Evolutionary conservation across 768 basidiomycete genomes (phyloP).

Genomic region (Termitomyces sp.): DNA sequence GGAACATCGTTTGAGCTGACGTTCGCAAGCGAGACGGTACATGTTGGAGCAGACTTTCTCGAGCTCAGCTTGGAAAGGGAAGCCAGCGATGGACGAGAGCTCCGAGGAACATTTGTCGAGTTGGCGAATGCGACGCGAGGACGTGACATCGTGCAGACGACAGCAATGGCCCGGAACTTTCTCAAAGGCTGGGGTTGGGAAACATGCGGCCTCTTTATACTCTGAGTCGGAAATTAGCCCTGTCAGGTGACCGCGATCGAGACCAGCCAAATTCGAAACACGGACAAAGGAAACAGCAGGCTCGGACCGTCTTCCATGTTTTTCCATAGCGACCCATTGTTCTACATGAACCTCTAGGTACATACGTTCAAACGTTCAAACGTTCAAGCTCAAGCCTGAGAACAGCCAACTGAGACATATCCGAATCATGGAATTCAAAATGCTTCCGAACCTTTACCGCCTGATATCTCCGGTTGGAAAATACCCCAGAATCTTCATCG

Average conservation of each 20-base stretch:
- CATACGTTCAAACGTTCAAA: neutral
- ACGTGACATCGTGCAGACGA: conserved; percentile 19
- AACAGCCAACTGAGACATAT: neutral
- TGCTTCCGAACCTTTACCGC: neutral
- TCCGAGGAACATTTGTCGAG: conserved; percentile 21
- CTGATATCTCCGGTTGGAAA: conserved; percentile 2
- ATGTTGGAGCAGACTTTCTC: conserved; percentile 23
- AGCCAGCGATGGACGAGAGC: conserved; percentile 15
- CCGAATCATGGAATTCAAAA: neutral
- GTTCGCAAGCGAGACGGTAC: conserved; percentile 22
- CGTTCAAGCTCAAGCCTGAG: neutral
- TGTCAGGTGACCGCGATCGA: conserved; percentile 21
- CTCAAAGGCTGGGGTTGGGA: conserved; percentile 14
- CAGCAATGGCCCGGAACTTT: conserved; percentile 17
- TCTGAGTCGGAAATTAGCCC: conserved; percentile 4
- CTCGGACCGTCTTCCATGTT: conserved; percentile 1
- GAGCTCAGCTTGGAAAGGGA: conserved; percentile 17
- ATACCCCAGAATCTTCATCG: neutral
- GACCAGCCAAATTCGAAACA: conserved; percentile 2
- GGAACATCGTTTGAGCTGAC: conserved; percentile 13
- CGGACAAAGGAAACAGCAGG: neutral
- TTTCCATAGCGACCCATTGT: neutral
- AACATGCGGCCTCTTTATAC: conserved; percentile 20
- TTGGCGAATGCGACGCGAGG: conserved; percentile 22
- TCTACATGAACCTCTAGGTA: neutral